phyloP scores from a whole-genome alignment of 495 filamentous ascomycete species.

The Podospora tetraspora region DNA sequence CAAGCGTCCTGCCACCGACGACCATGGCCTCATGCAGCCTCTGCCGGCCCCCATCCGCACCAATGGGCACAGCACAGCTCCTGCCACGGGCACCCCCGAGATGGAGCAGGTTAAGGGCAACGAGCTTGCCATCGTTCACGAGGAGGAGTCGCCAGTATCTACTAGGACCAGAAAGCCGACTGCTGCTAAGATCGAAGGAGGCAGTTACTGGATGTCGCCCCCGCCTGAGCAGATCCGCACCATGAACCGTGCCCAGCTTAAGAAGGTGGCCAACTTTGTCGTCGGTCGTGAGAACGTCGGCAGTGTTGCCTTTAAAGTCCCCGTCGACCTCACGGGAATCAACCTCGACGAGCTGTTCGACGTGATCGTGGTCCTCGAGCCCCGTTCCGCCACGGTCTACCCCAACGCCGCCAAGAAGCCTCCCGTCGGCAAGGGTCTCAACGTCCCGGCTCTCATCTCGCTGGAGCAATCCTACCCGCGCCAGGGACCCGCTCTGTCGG shows the following conservation, averaged over 20 bases:
- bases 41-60: slow-evolving; percentile 37
- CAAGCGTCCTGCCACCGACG: background rate
- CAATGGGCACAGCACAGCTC: slow-evolving; percentile 44
- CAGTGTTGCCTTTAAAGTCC: slow-evolving; percentile 68
- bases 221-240: slow-evolving; percentile 61
- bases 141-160: slow-evolving; percentile 51
- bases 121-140: slow-evolving; percentile 73
- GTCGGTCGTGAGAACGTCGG: slow-evolving; percentile 80
- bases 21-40: background rate
- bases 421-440: slow-evolving; percentile 75
- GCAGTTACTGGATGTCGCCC: slow-evolving; percentile 83
- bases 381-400: slow-evolving; percentile 82
- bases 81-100: slow-evolving; percentile 48
- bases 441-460: slow-evolving; percentile 78
- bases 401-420: slow-evolving; percentile 70
- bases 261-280: slow-evolving; percentile 63
- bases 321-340: slow-evolving; percentile 72
- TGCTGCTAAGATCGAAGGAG: slow-evolving; percentile 53
- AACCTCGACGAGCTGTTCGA: slow-evolving; percentile 66
- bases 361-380: slow-evolving; percentile 64
- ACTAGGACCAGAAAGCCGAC: slow-evolving; percentile 19
- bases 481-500: slow-evolving; percentile 32
- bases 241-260: slow-evolving; percentile 67
- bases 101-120: slow-evolving; percentile 69
- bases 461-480: slow-evolving; percentile 91